Percentiles rank a stretch among this genome's conserved stretches.
phyloP scores from a whole-genome alignment of 2,329 filamentous ascomycete species.

The Capronia epimyces region DNA sequence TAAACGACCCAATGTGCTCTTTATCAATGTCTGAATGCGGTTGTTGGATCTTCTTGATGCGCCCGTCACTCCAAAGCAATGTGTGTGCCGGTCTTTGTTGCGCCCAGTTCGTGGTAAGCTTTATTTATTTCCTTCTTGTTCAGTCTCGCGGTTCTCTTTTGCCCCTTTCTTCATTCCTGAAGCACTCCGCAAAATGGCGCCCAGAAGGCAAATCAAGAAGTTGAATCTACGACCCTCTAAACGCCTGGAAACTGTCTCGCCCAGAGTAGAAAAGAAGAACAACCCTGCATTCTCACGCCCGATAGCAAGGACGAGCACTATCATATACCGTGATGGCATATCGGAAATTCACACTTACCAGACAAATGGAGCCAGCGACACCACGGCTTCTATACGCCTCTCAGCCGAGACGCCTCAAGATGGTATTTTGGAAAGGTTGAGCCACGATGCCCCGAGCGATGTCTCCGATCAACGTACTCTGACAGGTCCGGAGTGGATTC shows the following conservation, averaged over 20 bases:
- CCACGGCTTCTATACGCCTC: neutral
- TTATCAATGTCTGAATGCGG: slow-evolving; percentile 9
- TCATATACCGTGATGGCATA: neutral
- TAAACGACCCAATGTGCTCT: neutral
- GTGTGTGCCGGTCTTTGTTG: slow-evolving; percentile 5
- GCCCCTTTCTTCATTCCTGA: neutral
- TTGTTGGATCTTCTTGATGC: neutral
- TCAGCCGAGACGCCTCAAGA: neutral
- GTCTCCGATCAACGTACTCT: neutral
- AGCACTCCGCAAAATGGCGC: slow-evolving; percentile 9
- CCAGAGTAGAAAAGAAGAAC: neutral
- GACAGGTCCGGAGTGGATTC: neutral
- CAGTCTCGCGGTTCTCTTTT: neutral
- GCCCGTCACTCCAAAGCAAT: neutral
- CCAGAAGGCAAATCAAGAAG: neutral
- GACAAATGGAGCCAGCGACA: neutral
- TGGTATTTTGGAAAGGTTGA: neutral
- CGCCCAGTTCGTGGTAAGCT: slow-evolving; percentile 3
- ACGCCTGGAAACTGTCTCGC: neutral
- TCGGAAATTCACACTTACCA: neutral
- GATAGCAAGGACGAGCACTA: neutral
- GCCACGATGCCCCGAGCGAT: neutral
- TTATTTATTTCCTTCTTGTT: slow-evolving; percentile 12
- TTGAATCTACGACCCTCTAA: neutral
- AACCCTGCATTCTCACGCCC: neutral